Evolutionary conservation across 768 basidiomycete genomes (phyloP).

Genomic region (Coprinopsis sp.): DNA sequence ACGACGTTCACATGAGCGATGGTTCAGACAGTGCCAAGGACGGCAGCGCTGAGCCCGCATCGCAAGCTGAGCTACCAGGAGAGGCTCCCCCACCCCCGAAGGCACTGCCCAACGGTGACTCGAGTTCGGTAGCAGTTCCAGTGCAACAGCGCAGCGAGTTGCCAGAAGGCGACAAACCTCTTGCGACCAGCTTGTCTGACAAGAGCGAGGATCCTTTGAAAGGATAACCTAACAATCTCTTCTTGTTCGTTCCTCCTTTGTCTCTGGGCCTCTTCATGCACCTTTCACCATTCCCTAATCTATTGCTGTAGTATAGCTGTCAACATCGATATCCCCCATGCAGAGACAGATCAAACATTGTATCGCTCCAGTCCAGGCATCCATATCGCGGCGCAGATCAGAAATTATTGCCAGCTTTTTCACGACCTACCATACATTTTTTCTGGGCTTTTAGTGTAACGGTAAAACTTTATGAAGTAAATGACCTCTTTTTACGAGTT

Average conservation of each 20-base stretch:
- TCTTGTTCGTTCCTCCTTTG: slow-evolving; percentile 14
- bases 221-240: slow-evolving; percentile 13
- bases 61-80: slow-evolving; percentile 27
- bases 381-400: slow-evolving; percentile 6
- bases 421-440: slow-evolving; percentile 5
- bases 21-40: too few relatives aligned
- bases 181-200: slow-evolving; percentile 58
- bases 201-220: slow-evolving; percentile 56
- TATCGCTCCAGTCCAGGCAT: slow-evolving; percentile 7
- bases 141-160: slow-evolving; percentile 45
- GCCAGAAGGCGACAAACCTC: slow-evolving; percentile 51
- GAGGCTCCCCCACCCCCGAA: slow-evolving; percentile 46
- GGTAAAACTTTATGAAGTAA: slow-evolving; percentile 9
- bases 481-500: too few relatives aligned
- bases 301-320: slow-evolving; percentile 18
- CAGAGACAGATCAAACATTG: slow-evolving; percentile 2
- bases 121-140: slow-evolving; percentile 26
- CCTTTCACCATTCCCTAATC: slow-evolving; percentile 17
- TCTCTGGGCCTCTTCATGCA: slow-evolving; percentile 8
- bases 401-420: slow-evolving; percentile 5
- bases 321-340: slow-evolving; percentile 11
- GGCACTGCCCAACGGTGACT: slow-evolving; percentile 43
- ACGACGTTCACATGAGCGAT: too few relatives aligned
- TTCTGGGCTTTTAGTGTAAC: slow-evolving; percentile 11
- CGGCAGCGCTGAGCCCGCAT: too few relatives aligned